Base-by-base conservation (phyloP, 306 rosid species). In the Ormosia semicastrata region DNA sequence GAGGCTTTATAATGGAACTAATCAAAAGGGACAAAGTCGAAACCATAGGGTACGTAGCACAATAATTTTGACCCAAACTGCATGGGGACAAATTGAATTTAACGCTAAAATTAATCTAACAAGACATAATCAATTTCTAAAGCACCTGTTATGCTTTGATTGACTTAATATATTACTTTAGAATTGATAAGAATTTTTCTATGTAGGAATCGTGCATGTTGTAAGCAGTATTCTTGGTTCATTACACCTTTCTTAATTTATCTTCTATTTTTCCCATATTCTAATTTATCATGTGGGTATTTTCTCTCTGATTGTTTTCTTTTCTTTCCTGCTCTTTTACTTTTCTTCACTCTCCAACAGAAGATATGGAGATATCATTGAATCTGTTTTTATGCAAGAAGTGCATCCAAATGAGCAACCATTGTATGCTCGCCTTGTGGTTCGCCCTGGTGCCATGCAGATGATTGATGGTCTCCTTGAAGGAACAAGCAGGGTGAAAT, bases 351-450 rank as follows among this genome's bases (percentile, higher is more conserved):
- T 4, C 1, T 39, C 2, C 2, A 62, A 44, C 77, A 92, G 97
- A 70, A 79, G 68, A 56, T 89, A 81, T 67, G 94, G 97, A 40
- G 74, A 89, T 37, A 7, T 87, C 7, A 41, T 91, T 39, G 92
- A 91, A n/a, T 78, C 44, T 0, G 6, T 92, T 29, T 3, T 67
- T 15, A 90, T 92, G 93, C 93, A 90, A 86, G 92, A 89, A 11
- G 86, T 85, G 7, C 33, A 2, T 3, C 63, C 77, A 8, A 7
- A 13, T 1, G 89, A 88, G 36, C 92, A 92, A 12, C 89, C 93
- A 33, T 24, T 92, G 43, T 89, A 83, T 72, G 97, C 97, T 3
- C 89, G 90, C 2, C 82, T 92, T 0, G 89, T 92, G 58, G 63
- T 88, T 32, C 88, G 81, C 6, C 52, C 68, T 0, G 77, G 52